Evolutionary conservation across 2,329 filamentous ascomycete genomes (phyloP).

Genomic region (Apiospora phragmitis): DNA sequence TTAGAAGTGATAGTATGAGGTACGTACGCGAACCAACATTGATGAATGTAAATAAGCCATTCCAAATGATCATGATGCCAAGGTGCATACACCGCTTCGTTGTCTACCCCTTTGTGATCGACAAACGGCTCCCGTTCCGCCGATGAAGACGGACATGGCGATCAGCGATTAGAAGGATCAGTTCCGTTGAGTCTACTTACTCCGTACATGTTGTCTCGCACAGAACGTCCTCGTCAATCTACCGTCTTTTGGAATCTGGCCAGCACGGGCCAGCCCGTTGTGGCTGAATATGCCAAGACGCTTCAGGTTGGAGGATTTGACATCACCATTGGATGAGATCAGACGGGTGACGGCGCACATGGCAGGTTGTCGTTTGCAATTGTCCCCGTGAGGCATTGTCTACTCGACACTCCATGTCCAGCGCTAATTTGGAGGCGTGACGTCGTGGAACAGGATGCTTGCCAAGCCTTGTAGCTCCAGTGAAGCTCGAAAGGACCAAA

Average conservation of each 20-base stretch:
- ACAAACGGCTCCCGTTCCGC: neutral
- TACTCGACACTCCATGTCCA: neutral
- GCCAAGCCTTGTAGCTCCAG: neutral
- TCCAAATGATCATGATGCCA: neutral
- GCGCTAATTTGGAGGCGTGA: neutral
- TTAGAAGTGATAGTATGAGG: neutral
- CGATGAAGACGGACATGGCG: neutral
- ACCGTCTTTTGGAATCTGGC: neutral
- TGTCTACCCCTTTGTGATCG: neutral
- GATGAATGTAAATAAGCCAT: neutral
- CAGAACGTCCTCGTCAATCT: neutral
- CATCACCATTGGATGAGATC: neutral
- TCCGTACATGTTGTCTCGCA: too few species aligned
- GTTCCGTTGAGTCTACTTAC: neutral
- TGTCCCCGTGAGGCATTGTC: neutral
- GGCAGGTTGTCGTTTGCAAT: neutral
- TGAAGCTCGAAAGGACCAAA: neutral
- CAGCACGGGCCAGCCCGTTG: neutral
- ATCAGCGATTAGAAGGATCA: neutral
- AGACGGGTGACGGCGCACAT: neutral
- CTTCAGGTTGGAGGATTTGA: constrained; percentile 2
- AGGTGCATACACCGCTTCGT: neutral
- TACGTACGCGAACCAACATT: neutral
- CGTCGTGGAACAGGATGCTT: neutral
- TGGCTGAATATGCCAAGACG: constrained; percentile 5